Conservation (phyloP, 2,329 filamentous ascomycete genomes). For the Juglanconis oblonga region DNA sequence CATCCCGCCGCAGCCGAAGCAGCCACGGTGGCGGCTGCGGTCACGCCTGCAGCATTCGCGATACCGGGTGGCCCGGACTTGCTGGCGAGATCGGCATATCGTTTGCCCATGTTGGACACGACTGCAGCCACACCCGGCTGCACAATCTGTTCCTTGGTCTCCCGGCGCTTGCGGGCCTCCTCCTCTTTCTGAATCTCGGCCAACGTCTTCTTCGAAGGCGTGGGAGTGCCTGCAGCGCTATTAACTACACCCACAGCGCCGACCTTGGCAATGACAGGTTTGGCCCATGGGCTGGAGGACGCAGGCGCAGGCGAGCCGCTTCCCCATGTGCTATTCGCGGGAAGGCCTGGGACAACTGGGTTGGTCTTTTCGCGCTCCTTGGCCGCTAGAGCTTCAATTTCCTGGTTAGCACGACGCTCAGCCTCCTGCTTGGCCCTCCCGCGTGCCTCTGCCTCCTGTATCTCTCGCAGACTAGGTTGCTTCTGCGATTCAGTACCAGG, state of each 20-base stretch:
- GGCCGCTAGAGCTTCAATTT: conserved; percentile 68
- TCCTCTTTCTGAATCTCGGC: conserved; percentile 97
- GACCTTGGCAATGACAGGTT: conserved; percentile 52
- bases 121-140: conserved; percentile 47
- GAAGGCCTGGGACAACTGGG: conserved; percentile 70
- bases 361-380: conserved; percentile 59
- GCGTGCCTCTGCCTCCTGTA: conserved; percentile 91
- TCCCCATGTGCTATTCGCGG: conserved; percentile 86
- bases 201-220: conserved; percentile 74
- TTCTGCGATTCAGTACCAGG: conserved; percentile 66
- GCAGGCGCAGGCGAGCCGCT: conserved; percentile 68
- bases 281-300: conserved; percentile 60
- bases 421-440: conserved; percentile 86
- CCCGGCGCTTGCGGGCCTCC: conserved; percentile 80
- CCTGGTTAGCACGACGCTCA: conserved; percentile 71
- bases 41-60: conserved; percentile 36
- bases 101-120: conserved; percentile 62
- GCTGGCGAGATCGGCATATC: conserved; percentile 90
- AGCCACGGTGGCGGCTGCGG: conserved; percentile 22
- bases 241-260: conserved; percentile 8
- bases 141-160: conserved; percentile 43
- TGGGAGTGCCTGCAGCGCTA: conserved; percentile 24
- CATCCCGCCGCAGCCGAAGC: conserved; percentile 57
- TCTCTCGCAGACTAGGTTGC: conserved; percentile 91
- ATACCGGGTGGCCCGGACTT: conserved; percentile 51